Base-by-base conservation (phyloP, 306 rosid genomes). In the Psophocarpus tetragonolobus region DNA sequence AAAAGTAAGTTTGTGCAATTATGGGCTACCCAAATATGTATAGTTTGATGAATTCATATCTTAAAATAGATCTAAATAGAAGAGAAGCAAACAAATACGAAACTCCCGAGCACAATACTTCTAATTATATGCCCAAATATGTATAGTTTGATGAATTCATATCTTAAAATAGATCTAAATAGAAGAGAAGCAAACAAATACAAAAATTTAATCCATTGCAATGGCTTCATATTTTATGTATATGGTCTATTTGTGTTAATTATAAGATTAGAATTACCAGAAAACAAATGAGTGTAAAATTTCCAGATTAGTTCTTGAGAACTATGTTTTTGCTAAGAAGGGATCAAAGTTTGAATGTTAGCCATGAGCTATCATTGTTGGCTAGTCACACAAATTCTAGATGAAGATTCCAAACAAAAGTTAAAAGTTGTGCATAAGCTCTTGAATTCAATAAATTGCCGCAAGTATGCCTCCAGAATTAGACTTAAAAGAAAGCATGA, bases 401-500 rank as follows among this genome's bases (percentile, higher is more conserved):
- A 57, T 20, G 44, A 33, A 13, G 82, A 57, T 58, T 74, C 29
- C 29, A 68, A 60, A 24, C 29, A 47, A 78, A 60, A 58, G 75
- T 72, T 39, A 47, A 53, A 80, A 58, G 15, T 38, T 58, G 50
- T 26, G 68, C 68, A 61, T 38, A 45, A 45, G 71, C 73, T 74
- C 68, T 70, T 74, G 68, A 78, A 51, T 33, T 61, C 26, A 47
- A 67, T 10, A 75, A 64, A 51, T 56, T 82, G 33, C 77, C 64
- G 82, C 62, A 76, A 70, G 79, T 71, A 44, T 71, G 82, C 73
- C 68, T 36, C 80, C 62, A 72, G 58, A 80, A 61, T 32, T 73
- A 29, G 75, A 76, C n/a, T 32, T 62, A 44, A 76, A 63, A 56
- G 54, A 60, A 79, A 76, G 76, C 35, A 13, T 48, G 82, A 61